A percentile compares a stretch with the other conserved stretches of the same genome.
Evolutionary conservation across 2,329 filamentous ascomycete genomes (phyloP).

Genomic region (Trichoderma aggressivum): DNA sequence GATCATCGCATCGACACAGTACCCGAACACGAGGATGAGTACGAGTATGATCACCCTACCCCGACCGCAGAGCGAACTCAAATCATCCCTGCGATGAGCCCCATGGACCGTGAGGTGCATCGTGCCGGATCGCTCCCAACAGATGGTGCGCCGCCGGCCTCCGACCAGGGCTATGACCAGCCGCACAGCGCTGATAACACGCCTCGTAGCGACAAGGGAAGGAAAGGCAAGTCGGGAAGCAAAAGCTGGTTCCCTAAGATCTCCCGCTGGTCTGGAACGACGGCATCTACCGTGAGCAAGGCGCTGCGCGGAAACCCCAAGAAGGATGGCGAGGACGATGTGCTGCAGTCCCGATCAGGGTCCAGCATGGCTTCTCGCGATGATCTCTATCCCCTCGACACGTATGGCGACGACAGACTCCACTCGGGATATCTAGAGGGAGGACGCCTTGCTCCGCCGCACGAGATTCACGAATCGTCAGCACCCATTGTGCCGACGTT

Average conservation of each 20-base stretch:
- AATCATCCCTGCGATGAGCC: constrained; percentile 54
- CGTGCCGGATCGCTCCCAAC: constrained; percentile 54
- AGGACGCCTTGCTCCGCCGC: constrained; percentile 39
- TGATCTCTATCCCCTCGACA: constrained; percentile 49
- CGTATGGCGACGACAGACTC: constrained; percentile 59
- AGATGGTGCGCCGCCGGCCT: constrained; percentile 56
- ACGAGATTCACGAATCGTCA: constrained; percentile 26
- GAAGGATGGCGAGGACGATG: constrained; percentile 57
- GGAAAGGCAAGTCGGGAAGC: constrained; percentile 83
- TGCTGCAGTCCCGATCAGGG: constrained; percentile 67
- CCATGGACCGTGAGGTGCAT: constrained; percentile 44
- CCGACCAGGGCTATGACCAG: constrained; percentile 37
- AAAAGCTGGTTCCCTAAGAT: constrained; percentile 89
- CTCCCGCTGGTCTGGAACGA: constrained; percentile 96
- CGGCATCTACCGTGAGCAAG: constrained; percentile 78
- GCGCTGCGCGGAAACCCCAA: constrained; percentile 67
- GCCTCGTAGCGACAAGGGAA: constrained; percentile 67
- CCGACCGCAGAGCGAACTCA: constrained; percentile 35
- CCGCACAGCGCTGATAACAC: constrained; percentile 73
- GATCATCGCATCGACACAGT: constrained; percentile 89
- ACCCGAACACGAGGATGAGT: constrained; percentile 76
- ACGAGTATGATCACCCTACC: constrained; percentile 51
- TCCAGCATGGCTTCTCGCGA: constrained; percentile 69
- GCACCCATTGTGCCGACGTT: constrained; percentile 48
- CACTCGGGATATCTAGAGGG: constrained; percentile 55